Base-by-base conservation (phyloP, 495 filamentous ascomycete species). In the Neurospora sp. region DNA sequence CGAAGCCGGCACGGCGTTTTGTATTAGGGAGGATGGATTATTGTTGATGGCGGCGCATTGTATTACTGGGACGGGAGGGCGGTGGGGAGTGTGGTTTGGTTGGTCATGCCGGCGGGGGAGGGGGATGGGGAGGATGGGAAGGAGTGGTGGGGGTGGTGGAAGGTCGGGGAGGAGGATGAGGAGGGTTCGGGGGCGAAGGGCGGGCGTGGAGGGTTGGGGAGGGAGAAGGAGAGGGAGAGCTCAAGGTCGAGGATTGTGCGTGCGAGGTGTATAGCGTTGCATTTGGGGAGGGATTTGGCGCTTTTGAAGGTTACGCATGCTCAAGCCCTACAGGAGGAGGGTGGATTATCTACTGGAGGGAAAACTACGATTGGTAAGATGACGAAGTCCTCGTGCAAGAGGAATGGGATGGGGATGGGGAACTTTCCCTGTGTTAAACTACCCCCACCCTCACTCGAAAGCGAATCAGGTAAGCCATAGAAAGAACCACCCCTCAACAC, bases 31-130 rank as follows among this genome's bases (percentile, higher is more conserved):
- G 39, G 70, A 75, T 14, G 85, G 84, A 16, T 73, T 85, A 40
- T 74, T 87, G 12, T 72, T 87, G 40, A 87, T 84, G 18, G 85
- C 83, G 73, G 78, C 84, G 14, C 84, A 86, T 74, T 87, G 85
- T 73, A 74, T 87, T 8, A 83, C 80, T 18, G 84, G 82, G 69
- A 79, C 65, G 7, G 5, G 22, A 0, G 10, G 42, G 10, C 5
- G 53, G 12, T 35, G 14, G 53, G 53, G 12, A 35, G 27, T 14
- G 14, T 16, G 27, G 1, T 61, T 18, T 61, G 53, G 53, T 9
- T 61, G 3, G 53, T 61, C 9, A 35, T 61, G 53, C 6, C 53
- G 2, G 27, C 14, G 6, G 10, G 2, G 12, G 53, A 8, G 10
- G 22, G 3, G 12, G 53, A 14, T 14, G 53, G 6, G 12, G 22